Conservation (phyloP, 495 filamentous ascomycete genomes). For the Hypoxylon perforatum region DNA sequence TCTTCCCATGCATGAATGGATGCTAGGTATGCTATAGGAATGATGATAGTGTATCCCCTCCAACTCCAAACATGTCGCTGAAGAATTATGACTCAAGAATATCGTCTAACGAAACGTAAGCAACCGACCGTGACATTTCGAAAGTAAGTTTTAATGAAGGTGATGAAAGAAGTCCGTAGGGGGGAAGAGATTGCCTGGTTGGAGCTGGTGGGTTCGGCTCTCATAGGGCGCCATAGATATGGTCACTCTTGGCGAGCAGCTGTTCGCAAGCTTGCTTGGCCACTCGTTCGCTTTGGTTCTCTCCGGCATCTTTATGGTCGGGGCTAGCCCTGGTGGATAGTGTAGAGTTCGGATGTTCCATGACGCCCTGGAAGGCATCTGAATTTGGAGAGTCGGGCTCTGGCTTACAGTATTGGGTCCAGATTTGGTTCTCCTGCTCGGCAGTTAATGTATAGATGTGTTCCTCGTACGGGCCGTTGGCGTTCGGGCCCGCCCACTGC, state of each 20-base stretch:
- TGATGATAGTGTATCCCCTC: constrained; percentile 8
- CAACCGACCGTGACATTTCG: constrained; percentile 6
- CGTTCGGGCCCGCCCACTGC: constrained; percentile 28
- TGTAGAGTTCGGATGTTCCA: constrained; percentile 42
- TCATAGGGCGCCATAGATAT: constrained; percentile 27
- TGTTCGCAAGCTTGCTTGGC: constrained; percentile 57
- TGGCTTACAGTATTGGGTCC: constrained; percentile 53
- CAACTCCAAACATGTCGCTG: constrained; percentile 27
- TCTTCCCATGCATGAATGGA: neutral
- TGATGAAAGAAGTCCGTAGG: constrained; percentile 5
- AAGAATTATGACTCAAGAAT: constrained; percentile 23
- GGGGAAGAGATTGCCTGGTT: neutral
- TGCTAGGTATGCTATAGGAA: constrained; percentile 16
- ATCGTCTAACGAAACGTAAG: constrained; percentile 31
- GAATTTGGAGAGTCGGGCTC: constrained; percentile 31
- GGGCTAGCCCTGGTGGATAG: constrained; percentile 22
- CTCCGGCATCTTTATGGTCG: constrained; percentile 40
- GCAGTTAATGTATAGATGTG: constrained; percentile 42
- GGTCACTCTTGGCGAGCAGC: constrained; percentile 42
- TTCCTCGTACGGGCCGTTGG: constrained; percentile 43
- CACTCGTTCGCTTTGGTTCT: constrained; percentile 51
- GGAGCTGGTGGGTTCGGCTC: neutral
- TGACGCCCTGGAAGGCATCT: constrained; percentile 34
- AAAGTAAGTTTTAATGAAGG: constrained; percentile 5
- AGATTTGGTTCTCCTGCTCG: constrained; percentile 54